Evolutionary conservation across 108 stramenopile species (phyloP).

Genomic region (Nannochloropsis oceanica): DNA sequence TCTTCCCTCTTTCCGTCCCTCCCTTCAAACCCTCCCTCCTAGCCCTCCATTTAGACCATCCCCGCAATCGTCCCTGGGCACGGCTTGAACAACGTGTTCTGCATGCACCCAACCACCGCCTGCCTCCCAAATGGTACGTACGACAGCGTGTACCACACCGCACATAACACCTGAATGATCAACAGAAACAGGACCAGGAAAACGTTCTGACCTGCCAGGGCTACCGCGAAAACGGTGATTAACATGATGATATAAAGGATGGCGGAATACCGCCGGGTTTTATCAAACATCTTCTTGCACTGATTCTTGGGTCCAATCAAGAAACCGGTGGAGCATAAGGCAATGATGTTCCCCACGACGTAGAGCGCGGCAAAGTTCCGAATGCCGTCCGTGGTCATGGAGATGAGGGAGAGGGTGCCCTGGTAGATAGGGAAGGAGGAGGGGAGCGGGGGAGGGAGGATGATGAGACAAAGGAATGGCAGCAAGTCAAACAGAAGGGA

Average conservation of each 20-base stretch:
- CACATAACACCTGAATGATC: constrained; percentile 32
- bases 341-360: constrained; percentile 40
- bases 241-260: constrained; percentile 35
- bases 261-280: constrained; percentile 30
- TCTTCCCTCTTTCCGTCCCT: not conserved
- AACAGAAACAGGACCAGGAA: constrained; percentile 30
- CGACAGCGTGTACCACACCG: constrained; percentile 39
- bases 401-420: constrained; percentile 7
- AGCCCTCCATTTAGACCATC: not conserved
- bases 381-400: constrained; percentile 1
- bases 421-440: not conserved
- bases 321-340: constrained; percentile 38
- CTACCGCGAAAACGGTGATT: constrained; percentile 32
- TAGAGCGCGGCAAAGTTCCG: constrained; percentile 33
- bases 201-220: constrained; percentile 6
- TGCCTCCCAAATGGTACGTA: constrained; percentile 41
- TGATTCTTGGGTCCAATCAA: constrained; percentile 38
- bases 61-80: not conserved
- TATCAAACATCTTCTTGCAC: constrained; percentile 45
- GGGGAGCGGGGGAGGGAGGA: too few species aligned
- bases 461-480: too few species aligned
- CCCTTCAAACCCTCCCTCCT: not conserved
- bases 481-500: too few species aligned
- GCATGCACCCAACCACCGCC: not conserved
- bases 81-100: not conserved